Evolutionary conservation across 768 basidiomycete genomes (phyloP).

Genomic region (Auriculariales sp.): DNA sequence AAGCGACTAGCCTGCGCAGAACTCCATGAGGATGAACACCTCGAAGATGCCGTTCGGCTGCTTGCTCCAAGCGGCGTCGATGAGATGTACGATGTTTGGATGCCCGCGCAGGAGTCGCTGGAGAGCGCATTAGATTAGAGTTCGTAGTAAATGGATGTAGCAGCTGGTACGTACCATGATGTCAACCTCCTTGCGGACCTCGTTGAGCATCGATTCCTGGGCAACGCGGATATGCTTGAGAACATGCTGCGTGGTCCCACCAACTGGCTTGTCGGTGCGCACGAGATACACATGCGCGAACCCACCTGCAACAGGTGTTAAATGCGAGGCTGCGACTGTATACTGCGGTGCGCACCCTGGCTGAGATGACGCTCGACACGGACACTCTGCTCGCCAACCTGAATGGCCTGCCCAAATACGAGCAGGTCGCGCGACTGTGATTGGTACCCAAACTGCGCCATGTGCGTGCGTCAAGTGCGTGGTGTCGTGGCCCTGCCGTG

Average conservation of each 20-base stretch:
- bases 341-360: constrained; percentile 49
- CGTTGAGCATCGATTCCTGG: constrained; percentile 76
- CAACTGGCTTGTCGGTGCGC: constrained; percentile 69
- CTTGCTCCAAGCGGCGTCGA: constrained; percentile 86
- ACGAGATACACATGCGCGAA: constrained; percentile 98
- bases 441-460: not conserved
- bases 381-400: constrained; percentile 80
- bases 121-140: constrained; percentile 7
- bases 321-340: constrained; percentile 5
- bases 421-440: constrained; percentile 21
- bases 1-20: constrained; percentile 58
- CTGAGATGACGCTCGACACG: constrained; percentile 90
- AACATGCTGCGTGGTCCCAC: constrained; percentile 88
- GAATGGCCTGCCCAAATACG: constrained; percentile 63
- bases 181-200: constrained; percentile 95
- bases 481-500: too few relatives aligned
- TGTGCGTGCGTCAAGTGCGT: too few relatives aligned
- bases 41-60: constrained; percentile 77
- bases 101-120: constrained; percentile 86
- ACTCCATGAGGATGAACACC: constrained; percentile 99
- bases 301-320: constrained; percentile 46
- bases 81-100: constrained; percentile 89
- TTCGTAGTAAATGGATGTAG: constrained; percentile 16
- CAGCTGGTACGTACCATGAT: constrained; percentile 64
- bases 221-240: constrained; percentile 92